Percentiles rank a stretch among this genome's conserved stretches.
Conservation (phyloP, 192 early-diverging fungal genomes). For the Backusella liffmaniae region DNA sequence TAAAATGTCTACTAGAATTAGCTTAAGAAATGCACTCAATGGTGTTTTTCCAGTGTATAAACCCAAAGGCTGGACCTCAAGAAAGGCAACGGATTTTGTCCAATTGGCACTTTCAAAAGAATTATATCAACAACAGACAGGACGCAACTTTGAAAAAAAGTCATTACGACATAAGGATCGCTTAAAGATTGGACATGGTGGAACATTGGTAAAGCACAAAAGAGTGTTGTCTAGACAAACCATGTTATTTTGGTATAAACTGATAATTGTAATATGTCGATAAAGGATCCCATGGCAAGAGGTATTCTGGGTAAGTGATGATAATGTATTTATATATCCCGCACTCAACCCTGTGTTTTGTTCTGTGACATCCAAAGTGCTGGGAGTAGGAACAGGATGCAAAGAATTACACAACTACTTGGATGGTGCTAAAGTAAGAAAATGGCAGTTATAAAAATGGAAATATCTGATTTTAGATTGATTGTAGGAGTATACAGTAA, state of each 20-base stretch:
- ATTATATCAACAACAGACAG: slow-evolving; percentile 8
- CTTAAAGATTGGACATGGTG: slow-evolving; percentile 58
- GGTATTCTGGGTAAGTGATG: slow-evolving; percentile 46
- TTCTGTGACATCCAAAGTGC: slow-evolving; percentile 17
- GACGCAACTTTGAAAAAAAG: slow-evolving; percentile 9
- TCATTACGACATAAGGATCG: slow-evolving; percentile 21
- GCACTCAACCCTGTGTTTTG: neutral
- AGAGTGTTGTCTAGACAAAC: neutral
- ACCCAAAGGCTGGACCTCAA: slow-evolving; percentile 44
- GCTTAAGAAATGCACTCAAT: slow-evolving; percentile 28
- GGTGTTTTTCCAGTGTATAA: slow-evolving; percentile 51
- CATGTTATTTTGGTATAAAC: neutral
- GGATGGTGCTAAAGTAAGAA: slow-evolving; percentile 42
- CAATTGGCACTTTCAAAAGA: slow-evolving; percentile 31
- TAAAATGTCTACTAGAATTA: neutral
- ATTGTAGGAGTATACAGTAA: slow-evolving; percentile 48
- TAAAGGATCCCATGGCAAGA: slow-evolving; percentile 49
- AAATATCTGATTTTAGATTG: neutral
- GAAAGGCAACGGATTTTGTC: slow-evolving; percentile 37
- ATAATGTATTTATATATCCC: neutral
- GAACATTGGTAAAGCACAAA: slow-evolving; percentile 37
- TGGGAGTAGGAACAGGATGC: slow-evolving; percentile 56
- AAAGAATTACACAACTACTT: slow-evolving; percentile 48
- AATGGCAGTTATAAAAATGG: neutral
- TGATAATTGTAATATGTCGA: neutral